Evolutionary conservation across 225 moss, liverwort and hornwort genomes (phyloP).

Genomic region (Bryoerythrophyllum caledonicum): DNA sequence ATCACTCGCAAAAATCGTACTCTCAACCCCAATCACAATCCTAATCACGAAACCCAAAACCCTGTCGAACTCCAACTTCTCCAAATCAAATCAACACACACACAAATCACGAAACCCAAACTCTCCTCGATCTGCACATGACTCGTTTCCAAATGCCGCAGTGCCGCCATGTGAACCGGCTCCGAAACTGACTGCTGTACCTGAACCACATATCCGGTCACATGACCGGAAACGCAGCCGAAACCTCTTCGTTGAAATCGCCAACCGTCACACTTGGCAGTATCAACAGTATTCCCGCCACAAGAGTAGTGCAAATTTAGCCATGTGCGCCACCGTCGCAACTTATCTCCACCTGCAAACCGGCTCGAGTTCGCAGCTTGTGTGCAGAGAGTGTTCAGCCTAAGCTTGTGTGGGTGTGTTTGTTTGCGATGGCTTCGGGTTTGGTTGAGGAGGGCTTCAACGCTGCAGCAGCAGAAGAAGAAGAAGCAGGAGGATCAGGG

Average conservation of each 20-base stretch:
- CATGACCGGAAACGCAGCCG: not conserved
- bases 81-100: too few species aligned
- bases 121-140: too few species aligned
- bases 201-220: not conserved
- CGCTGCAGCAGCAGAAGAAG: not conserved
- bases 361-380: too few species aligned
- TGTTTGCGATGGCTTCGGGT: not conserved
- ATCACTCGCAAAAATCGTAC: not conserved
- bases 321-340: not conserved
- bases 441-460: not conserved
- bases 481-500: slow-evolving; percentile 3
- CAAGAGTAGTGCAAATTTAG: not conserved
- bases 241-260: not conserved
- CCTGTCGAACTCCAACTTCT: too few species aligned
- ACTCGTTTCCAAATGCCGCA: too few species aligned
- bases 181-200: too few species aligned
- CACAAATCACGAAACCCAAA: too few species aligned
- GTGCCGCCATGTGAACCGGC: too few species aligned
- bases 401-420: not conserved
- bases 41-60: not conserved
- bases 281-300: too few species aligned
- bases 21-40: not conserved
- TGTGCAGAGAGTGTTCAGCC: too few species aligned
- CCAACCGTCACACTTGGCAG: too few species aligned
- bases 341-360: not conserved